Evolutionary conservation across 495 filamentous ascomycete species (phyloP).

Genomic region (Penicillium cosmopolitanum): DNA sequence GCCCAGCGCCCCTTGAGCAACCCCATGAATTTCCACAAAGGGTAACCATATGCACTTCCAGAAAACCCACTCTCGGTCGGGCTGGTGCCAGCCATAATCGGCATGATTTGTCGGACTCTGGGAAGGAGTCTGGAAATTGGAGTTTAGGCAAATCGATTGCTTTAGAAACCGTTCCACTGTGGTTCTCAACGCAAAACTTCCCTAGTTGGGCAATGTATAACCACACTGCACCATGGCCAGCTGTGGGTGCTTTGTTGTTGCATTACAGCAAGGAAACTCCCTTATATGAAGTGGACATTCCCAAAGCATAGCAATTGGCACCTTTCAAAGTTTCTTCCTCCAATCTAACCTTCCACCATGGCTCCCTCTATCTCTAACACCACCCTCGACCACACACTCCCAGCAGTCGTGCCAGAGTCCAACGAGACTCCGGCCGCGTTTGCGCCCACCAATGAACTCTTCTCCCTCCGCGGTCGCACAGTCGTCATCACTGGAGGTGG

Average conservation of each 20-base stretch:
- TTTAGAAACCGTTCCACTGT: constrained; percentile 13
- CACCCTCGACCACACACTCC: constrained; percentile 27
- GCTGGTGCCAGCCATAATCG: constrained; percentile 9
- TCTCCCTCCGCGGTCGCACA: constrained; percentile 64
- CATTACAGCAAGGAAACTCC: neutral
- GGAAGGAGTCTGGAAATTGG: constrained; percentile 9
- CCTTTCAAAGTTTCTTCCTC: neutral
- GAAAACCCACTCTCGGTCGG: neutral
- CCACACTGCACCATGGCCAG: constrained; percentile 9
- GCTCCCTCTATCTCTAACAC: constrained; percentile 25
- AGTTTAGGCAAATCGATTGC: constrained; percentile 6
- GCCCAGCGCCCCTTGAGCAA: constrained; percentile 5
- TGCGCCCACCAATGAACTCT: constrained; percentile 29
- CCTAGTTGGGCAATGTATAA: constrained; percentile 25
- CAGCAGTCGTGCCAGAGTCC: constrained; percentile 26
- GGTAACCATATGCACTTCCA: constrained; percentile 16
- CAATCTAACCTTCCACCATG: constrained; percentile 27
- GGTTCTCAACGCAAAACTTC: constrained; percentile 14
- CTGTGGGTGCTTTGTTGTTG: constrained; percentile 1
- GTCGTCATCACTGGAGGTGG: constrained; percentile 72
- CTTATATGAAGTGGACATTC: constrained; percentile 16
- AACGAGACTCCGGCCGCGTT: constrained; percentile 29
- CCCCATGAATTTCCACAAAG: constrained; percentile 6
- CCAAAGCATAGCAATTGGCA: neutral
- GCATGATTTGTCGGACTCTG: constrained; percentile 14